A percentile compares a stretch with the other conserved stretches of the same genome.
phyloP scores from a whole-genome alignment of 345 rosid genomes.

The Eucalyptus decipiens region DNA sequence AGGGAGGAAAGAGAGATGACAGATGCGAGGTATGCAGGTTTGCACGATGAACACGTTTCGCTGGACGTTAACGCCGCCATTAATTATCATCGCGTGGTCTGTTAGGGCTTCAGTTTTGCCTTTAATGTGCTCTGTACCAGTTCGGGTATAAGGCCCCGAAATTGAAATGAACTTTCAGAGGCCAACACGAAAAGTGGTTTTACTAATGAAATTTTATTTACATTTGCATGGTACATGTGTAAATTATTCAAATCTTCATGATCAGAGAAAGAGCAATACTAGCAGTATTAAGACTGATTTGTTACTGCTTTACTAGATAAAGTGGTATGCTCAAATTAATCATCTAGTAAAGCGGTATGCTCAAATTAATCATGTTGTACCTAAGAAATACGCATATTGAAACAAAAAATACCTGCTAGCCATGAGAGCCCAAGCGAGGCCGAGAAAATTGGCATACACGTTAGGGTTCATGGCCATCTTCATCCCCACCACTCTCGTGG shows the following conservation, averaged over 20 bases:
- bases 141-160: neutral
- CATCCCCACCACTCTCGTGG: slow-evolving; percentile 26
- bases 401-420: slow-evolving; percentile 15
- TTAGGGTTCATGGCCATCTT: slow-evolving; percentile 35
- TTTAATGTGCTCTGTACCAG: neutral
- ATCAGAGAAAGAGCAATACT: neutral
- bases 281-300: neutral
- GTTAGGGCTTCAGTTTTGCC: neutral
- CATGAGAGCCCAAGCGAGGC: slow-evolving; percentile 28
- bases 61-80: neutral
- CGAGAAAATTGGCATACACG: slow-evolving; percentile 22
- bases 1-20: neutral
- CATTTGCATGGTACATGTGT: neutral
- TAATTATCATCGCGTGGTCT: neutral
- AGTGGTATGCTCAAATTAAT: neutral
- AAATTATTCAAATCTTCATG: neutral
- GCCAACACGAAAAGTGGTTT: neutral
- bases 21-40: neutral
- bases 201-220: neutral
- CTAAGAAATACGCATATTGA: neutral
- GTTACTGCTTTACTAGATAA: neutral
- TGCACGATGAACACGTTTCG: neutral
- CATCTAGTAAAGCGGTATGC: neutral
- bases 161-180: neutral
- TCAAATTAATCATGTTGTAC: neutral